These are phyloP conservation scores for Isatis lusitanica DNA, from an alignment of 441 rosid genomes.

Conservation along the genomic window DNA sequence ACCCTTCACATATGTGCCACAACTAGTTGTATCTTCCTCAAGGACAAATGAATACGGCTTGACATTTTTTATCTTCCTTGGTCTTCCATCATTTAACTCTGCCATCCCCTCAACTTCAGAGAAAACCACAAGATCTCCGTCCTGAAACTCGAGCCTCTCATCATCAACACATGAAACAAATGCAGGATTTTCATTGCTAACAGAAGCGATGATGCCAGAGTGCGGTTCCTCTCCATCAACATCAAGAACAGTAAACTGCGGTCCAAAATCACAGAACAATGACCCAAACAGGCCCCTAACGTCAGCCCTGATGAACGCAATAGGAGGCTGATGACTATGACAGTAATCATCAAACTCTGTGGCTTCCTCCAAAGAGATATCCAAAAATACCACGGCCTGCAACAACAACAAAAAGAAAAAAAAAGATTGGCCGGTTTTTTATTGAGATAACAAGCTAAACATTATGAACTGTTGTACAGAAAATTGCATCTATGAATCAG, in stretches of 20 bases:
- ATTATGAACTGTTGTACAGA: neutral
- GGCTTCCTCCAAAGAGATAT: conserved; percentile 66
- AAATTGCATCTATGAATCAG: neutral
- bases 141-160: conserved; percentile 94
- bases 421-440: neutral
- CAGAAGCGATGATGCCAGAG: conserved; percentile 88
- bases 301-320: conserved; percentile 87
- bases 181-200: conserved; percentile 81
- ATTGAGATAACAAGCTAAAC: neutral
- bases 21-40: conserved; percentile 77
- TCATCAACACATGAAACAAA: conserved; percentile 90
- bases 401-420: conserved; percentile 19
- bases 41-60: conserved; percentile 78
- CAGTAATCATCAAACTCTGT: conserved; percentile 77
- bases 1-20: conserved; percentile 68
- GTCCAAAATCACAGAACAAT: conserved; percentile 93
- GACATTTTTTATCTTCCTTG: conserved; percentile 76
- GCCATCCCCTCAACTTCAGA: conserved; percentile 94
- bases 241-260: conserved; percentile 80
- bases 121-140: conserved; percentile 90
- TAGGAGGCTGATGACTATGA: conserved; percentile 77
- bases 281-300: conserved; percentile 93
- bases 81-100: conserved; percentile 88
- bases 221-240: conserved; percentile 93
- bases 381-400: conserved; percentile 91